Evolutionary conservation across 257 asterid genomes (phyloP), one percentile per base, ranked within the genome.

Genomic region (Nicotiana attenuata): DNA sequence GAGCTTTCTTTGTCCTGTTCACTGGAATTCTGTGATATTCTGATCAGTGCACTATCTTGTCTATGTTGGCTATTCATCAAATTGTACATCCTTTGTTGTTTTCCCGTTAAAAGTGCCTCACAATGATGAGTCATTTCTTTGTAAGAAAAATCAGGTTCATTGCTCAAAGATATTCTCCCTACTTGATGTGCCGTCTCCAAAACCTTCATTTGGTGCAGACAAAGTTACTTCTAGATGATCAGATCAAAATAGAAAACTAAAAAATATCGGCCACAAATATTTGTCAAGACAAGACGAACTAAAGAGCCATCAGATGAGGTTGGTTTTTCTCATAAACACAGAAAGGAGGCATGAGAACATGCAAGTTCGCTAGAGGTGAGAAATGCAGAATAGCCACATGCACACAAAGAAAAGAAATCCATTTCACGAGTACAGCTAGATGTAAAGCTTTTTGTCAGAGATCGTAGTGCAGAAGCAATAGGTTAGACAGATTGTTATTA

Each of bases 181-280:
- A 92, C 98, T 79, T 91, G 88, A 76, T 90, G 95, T 3, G 95
- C 97, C 1, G 97, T 90, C 83, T 93, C 98, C 90, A 91, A 83
- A 69, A 93, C 97, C 98, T 94, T 85, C 53, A 47, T 76, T 75
- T 75, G 41, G 63, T 3, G 26, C 26, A 75, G 24, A 50, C 80
- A 26, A 15, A 73, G 61, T 73, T 47, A 47, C 7, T 22, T 73
- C 47, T 20, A 24, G 22, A 73, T 20, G 33, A 69, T 69, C 35
- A 71, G 38, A 71, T 71, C 78, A 22, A 45, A 65, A 71, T n/a
- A 45, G 6, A 45, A 71, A 71, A 11, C 35, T 45, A 69, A 69
- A 26, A 38, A 68, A 69, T 8, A 38, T 38, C 13, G 1, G 50
- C 59, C 60, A 73, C 3, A 6, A 73, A 73, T 73, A 73, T 45